Conservation (phyloP, 139 green algal genomes). For the Microglena sp. region DNA sequence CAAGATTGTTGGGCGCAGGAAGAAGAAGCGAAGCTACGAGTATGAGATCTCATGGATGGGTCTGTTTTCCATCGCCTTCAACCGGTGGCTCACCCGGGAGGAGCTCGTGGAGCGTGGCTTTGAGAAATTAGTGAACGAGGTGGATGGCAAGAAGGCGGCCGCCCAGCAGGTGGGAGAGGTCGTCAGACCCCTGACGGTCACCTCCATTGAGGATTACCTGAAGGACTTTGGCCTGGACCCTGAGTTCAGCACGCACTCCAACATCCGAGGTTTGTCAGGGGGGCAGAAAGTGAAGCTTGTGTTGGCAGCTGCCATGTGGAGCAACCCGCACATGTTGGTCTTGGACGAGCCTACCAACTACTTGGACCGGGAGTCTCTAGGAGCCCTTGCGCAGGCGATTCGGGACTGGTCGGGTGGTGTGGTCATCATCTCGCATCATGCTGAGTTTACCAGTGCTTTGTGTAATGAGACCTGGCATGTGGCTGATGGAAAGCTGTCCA, state of each 20-base stretch:
- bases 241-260: conserved; percentile 81
- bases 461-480: conserved; percentile 22
- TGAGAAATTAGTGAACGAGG: conserved; percentile 73
- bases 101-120: conserved; percentile 80
- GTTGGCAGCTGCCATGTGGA: conserved; percentile 58
- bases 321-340: conserved; percentile 75
- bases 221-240: conserved; percentile 81
- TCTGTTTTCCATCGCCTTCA: conserved; percentile 31
- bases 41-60: conserved; percentile 31
- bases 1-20: conserved; percentile 39
- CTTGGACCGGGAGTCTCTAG: conserved; percentile 70
- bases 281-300: conserved; percentile 86
- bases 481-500: conserved; percentile 7
- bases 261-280: conserved; percentile 21
- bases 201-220: conserved; percentile 78
- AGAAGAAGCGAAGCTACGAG: conserved; percentile 55
- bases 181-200: conserved; percentile 68
- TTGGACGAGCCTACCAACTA: conserved; percentile 91
- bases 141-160: conserved; percentile 58
- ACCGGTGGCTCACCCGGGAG: conserved; percentile 16
- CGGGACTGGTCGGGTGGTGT: conserved; percentile 19
- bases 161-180: conserved; percentile 46
- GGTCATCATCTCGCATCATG: conserved; percentile 35
- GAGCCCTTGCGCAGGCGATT: conserved; percentile 67
- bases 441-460: conserved; percentile 34